A percentile compares a stretch with the other conserved stretches of the same genome.
These are phyloP conservation scores for Pelargonium cotyledonis DNA, from an alignment of 441 rosid species.

Conservation along the genomic window DNA sequence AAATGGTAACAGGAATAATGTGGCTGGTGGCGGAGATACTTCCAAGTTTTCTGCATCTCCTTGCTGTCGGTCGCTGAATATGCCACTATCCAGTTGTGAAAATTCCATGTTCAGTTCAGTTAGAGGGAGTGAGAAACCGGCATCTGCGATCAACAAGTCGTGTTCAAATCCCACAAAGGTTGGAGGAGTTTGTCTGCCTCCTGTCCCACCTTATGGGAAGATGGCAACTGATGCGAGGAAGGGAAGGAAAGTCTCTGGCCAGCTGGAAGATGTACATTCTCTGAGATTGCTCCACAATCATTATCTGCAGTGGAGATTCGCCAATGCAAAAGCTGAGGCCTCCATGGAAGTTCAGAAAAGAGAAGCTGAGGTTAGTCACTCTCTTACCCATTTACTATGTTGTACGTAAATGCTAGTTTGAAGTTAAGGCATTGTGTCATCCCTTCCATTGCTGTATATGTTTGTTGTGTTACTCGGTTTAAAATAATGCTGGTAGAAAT, in stretches of 20 bases:
- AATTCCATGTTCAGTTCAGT: constrained; percentile 27
- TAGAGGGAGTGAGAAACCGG: constrained; percentile 28
- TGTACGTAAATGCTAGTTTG: not conserved
- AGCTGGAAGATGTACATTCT: constrained; percentile 52
- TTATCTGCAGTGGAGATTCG: constrained; percentile 69
- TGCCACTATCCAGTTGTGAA: constrained; percentile 32
- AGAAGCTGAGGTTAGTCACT: constrained; percentile 50
- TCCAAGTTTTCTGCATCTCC: constrained; percentile 29
- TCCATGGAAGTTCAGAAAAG: constrained; percentile 42
- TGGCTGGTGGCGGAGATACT: constrained; percentile 10
- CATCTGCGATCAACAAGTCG: constrained; percentile 24
- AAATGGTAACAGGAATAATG: constrained; percentile 23
- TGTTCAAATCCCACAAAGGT: constrained; percentile 20
- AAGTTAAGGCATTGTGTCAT: not conserved
- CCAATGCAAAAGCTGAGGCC: constrained; percentile 56
- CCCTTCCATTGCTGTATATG: not conserved
- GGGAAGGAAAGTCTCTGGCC: constrained; percentile 40
- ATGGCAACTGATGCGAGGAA: constrained; percentile 32
- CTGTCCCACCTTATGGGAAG: constrained; percentile 39
- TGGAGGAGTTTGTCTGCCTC: constrained; percentile 50
- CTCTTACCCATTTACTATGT: not conserved
- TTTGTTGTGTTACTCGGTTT: not conserved
- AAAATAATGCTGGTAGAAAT: not conserved
- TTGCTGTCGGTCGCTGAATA: constrained; percentile 42
- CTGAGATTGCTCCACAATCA: constrained; percentile 59